Evolutionary conservation across 768 basidiomycete genomes (phyloP).

Genomic region (Naganishia kalamii): DNA sequence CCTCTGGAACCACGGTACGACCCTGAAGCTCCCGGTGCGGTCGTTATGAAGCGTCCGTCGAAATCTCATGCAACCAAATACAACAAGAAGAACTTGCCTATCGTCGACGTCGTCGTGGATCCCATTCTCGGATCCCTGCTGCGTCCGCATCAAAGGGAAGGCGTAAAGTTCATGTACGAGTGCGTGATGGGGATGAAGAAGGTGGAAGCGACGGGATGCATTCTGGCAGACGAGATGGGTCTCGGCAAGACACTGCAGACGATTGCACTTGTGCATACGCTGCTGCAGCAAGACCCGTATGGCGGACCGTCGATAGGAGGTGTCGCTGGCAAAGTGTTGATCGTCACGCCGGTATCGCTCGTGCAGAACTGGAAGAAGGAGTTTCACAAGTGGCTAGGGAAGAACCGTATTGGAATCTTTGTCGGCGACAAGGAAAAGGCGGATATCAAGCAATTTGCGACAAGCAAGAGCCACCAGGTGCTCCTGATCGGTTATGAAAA

Average conservation of each 20-base stretch:
- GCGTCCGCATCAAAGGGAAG: slow-evolving; percentile 85
- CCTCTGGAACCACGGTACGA: slow-evolving; percentile 52
- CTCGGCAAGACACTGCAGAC: slow-evolving; percentile 91
- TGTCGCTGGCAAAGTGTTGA: slow-evolving; percentile 68
- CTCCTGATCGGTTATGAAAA: slow-evolving; percentile 93
- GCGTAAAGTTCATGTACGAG: slow-evolving; percentile 78
- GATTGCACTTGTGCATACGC: slow-evolving; percentile 84
- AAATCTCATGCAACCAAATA: slow-evolving; percentile 60
- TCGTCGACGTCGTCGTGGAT: slow-evolving; percentile 76
- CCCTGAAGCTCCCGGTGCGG: slow-evolving; percentile 65
- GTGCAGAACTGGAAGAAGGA: slow-evolving; percentile 93
- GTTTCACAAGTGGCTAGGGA: slow-evolving; percentile 70
- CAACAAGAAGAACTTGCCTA: slow-evolving; percentile 60
- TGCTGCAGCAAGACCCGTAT: slow-evolving; percentile 83
- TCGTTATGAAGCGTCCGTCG: slow-evolving; percentile 77
- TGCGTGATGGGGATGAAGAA: slow-evolving; percentile 89
- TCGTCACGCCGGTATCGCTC: slow-evolving; percentile 90
- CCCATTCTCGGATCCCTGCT: slow-evolving; percentile 70
- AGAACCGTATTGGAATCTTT: slow-evolving; percentile 56
- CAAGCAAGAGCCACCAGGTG: slow-evolving; percentile 54
- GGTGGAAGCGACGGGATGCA: slow-evolving; percentile 83
- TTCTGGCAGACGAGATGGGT: slow-evolving; percentile 96
- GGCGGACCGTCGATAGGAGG: slow-evolving; percentile 31
- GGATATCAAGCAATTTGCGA: slow-evolving; percentile 59
- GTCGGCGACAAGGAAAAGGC: slow-evolving; percentile 58